Conservation (phyloP, 75 land plant genomes). For the Cupressus sempervirens region DNA sequence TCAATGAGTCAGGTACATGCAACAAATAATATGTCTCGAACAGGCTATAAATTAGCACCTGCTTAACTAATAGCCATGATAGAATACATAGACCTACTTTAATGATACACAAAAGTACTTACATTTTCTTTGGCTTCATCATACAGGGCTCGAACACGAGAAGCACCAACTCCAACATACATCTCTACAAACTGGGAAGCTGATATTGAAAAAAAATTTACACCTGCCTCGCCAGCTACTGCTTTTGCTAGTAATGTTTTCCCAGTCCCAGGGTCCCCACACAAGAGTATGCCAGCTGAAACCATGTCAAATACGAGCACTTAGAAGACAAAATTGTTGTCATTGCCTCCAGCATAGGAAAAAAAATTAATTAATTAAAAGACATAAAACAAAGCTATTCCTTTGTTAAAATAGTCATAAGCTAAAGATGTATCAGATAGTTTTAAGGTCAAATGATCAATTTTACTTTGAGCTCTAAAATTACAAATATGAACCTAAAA, state of each 20-base stretch:
- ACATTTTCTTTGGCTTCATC: conserved; percentile 94
- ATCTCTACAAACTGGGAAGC: conserved; percentile 99
- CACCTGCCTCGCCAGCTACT: conserved; percentile 99
- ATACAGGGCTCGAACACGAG: conserved; percentile 91
- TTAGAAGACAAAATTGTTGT: not conserved
- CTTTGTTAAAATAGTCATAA: not conserved
- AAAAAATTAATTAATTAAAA: too few relatives aligned
- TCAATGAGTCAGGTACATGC: not conserved
- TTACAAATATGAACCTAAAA: not conserved
- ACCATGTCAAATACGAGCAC: conserved; percentile 2
- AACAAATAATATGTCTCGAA: not conserved
- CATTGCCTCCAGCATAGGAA: not conserved
- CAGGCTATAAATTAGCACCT: not conserved
- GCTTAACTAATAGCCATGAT: not conserved
- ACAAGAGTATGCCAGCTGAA: conserved; percentile 95
- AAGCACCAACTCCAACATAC: conserved; percentile 99
- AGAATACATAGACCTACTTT: conserved; percentile 6
- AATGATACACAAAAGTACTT: conserved; percentile 12
- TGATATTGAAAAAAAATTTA: conserved; percentile 93
- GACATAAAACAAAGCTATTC: not conserved
- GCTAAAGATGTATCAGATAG: not conserved
- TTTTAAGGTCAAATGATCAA: not conserved
- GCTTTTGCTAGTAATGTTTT: conserved; percentile 96
- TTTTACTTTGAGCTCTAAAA: not conserved
- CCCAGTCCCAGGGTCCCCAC: conserved; percentile 96